A percentile compares a stretch with the other conserved stretches of the same genome.
These are phyloP conservation scores for Tolypocladium amazonense DNA, from an alignment of 2,329 filamentous ascomycete species.

Conservation along the genomic window DNA sequence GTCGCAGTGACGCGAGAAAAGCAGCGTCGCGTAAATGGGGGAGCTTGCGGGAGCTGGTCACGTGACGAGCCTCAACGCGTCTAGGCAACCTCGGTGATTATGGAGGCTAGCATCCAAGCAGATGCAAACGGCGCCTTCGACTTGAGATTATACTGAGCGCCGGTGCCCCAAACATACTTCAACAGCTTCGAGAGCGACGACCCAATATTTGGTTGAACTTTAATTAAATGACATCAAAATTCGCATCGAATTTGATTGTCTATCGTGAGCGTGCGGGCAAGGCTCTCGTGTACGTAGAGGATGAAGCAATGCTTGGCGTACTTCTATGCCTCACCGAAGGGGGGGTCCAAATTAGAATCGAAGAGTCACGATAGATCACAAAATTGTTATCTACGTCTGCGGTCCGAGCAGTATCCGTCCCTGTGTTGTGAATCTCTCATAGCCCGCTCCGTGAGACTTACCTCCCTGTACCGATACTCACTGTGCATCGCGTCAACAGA, in stretches of 20 bases:
- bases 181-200: not conserved
- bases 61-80: constrained; percentile 21
- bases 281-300: not conserved
- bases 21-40: constrained; percentile 31
- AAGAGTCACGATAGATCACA: not conserved
- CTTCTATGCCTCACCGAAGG: not conserved
- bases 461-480: not conserved
- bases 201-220: too few relatives aligned
- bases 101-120: not conserved
- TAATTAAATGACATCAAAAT: not conserved
- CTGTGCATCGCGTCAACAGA: not conserved
- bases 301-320: not conserved
- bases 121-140: not conserved
- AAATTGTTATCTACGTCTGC: not conserved
- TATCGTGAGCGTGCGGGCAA: not conserved
- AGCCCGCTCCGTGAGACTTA: not conserved
- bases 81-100: not conserved
- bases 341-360: too few relatives aligned
- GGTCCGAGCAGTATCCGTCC: not conserved
- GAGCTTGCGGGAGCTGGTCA: constrained; percentile 15
- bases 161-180: not conserved
- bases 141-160: not conserved
- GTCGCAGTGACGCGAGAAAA: constrained; percentile 27
- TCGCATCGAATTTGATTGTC: not conserved
- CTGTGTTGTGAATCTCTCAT: not conserved